These are phyloP conservation scores for Botrytis byssoidea DNA, from an alignment of 2,329 filamentous ascomycete genomes.

Conservation along the genomic window DNA sequence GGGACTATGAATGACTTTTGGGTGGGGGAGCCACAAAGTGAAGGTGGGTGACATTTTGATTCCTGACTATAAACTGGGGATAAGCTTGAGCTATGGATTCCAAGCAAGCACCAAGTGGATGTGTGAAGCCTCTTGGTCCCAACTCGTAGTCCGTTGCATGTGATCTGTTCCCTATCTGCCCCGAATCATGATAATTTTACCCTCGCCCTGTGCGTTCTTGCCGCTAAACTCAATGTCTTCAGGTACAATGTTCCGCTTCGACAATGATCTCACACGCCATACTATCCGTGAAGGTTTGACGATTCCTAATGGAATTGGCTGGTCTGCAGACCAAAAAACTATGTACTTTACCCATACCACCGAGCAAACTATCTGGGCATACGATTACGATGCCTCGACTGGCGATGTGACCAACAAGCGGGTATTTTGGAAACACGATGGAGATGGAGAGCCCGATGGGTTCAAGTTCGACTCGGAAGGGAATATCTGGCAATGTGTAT, in stretches of 20 bases:
- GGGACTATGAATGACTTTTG: slow-evolving; percentile 81
- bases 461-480: slow-evolving; percentile 81
- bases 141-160: neutral
- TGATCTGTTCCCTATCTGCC: neutral
- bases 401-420: slow-evolving; percentile 67
- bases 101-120: neutral
- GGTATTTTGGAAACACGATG: slow-evolving; percentile 66
- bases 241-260: slow-evolving; percentile 74
- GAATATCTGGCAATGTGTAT: slow-evolving; percentile 87
- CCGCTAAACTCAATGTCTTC: neutral
- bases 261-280: slow-evolving; percentile 58
- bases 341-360: slow-evolving; percentile 78
- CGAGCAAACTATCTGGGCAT: slow-evolving; percentile 66
- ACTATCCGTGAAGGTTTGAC: slow-evolving; percentile 62
- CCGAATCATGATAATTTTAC: neutral
- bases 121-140: neutral
- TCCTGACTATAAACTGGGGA: neutral
- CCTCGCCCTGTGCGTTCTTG: neutral
- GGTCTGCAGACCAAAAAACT: slow-evolving; percentile 68
- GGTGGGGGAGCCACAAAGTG: slow-evolving; percentile 39
- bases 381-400: slow-evolving; percentile 66
- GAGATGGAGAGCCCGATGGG: slow-evolving; percentile 72
- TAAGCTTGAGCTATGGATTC: neutral
- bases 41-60: slow-evolving; percentile 36
- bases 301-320: slow-evolving; percentile 84